Evolutionary conservation across 495 filamentous ascomycete genomes (phyloP).

Genomic region (Lasiosphaeriaceae sp.): DNA sequence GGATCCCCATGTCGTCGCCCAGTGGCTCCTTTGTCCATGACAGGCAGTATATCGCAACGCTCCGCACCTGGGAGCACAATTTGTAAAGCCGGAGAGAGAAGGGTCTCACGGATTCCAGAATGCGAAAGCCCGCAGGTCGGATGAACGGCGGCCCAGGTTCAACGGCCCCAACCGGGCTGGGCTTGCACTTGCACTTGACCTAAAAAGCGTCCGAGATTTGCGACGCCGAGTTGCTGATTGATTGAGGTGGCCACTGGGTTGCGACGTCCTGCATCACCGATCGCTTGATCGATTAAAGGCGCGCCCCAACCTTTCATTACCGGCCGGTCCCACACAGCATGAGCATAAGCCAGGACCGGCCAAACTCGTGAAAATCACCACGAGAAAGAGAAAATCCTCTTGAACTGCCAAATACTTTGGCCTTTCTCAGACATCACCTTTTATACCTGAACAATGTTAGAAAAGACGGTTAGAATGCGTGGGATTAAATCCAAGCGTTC

Average conservation of each 20-base stretch:
- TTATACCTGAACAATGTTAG: slow-evolving; percentile 11
- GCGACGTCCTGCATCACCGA: slow-evolving; percentile 14
- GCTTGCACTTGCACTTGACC: neutral
- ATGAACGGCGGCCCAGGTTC: neutral
- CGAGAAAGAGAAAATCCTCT: slow-evolving; percentile 1
- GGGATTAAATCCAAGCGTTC: neutral
- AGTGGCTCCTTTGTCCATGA: no score
- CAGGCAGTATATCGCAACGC: no score
- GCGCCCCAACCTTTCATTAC: slow-evolving; percentile 15
- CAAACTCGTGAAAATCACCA: slow-evolving; percentile 14
- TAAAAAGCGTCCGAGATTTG: neutral
- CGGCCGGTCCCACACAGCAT: slow-evolving; percentile 19
- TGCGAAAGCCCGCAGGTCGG: neutral
- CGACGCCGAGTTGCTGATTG: slow-evolving; percentile 2
- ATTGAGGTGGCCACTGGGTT: slow-evolving; percentile 3
- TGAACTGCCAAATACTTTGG: neutral
- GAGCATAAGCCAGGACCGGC: slow-evolving; percentile 10
- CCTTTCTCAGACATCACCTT: neutral
- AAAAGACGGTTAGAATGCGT: no score
- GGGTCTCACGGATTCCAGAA: neutral
- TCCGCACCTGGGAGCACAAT: no score
- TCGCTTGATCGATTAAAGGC: slow-evolving; percentile 22
- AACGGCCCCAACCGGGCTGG: neutral
- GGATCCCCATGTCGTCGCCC: neutral
- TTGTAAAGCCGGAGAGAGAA: neutral